Evolutionary conservation across 148 eudicot species (phyloP).

Genomic region (Drosera capensis): DNA sequence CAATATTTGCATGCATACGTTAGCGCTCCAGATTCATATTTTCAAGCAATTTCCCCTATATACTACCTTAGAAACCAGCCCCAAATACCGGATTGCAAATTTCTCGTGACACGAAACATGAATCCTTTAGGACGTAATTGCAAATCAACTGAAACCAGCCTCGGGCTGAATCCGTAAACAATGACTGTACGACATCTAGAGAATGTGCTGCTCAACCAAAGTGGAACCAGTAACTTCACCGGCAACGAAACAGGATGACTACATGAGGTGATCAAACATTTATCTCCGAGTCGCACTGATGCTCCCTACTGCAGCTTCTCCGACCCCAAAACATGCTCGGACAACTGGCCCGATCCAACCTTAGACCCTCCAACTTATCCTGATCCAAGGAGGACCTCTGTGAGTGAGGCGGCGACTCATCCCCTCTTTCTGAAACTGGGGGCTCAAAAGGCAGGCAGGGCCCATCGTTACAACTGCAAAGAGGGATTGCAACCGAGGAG

Average conservation of each 20-base stretch:
- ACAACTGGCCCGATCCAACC: slow-evolving; percentile 68
- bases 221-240: not conserved
- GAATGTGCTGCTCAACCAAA: too few relatives aligned
- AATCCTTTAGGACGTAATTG: too few relatives aligned
- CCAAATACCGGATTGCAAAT: too few relatives aligned
- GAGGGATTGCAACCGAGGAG: slow-evolving; percentile 60
- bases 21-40: not conserved
- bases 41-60: too few relatives aligned
- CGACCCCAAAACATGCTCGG: slow-evolving; percentile 88
- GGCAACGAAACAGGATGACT: not conserved
- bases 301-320: slow-evolving; percentile 86
- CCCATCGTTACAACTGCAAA: slow-evolving; percentile 79
- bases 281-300: slow-evolving; percentile 83
- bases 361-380: slow-evolving; percentile 43
- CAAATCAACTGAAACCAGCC: too few relatives aligned
- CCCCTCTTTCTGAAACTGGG: slow-evolving; percentile 33
- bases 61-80: too few relatives aligned
- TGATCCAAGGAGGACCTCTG: slow-evolving; percentile 28
- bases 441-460: slow-evolving; percentile 67
- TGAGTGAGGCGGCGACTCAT: slow-evolving; percentile 44
- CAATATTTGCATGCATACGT: not conserved
- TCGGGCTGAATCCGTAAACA: too few relatives aligned
- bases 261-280: slow-evolving; percentile 28
- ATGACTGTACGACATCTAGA: too few relatives aligned
- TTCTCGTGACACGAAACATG: too few relatives aligned